These are phyloP conservation scores for Arachnopeziza araneosa DNA, from an alignment of 2,329 filamentous ascomycete species.

Conservation along the genomic window DNA sequence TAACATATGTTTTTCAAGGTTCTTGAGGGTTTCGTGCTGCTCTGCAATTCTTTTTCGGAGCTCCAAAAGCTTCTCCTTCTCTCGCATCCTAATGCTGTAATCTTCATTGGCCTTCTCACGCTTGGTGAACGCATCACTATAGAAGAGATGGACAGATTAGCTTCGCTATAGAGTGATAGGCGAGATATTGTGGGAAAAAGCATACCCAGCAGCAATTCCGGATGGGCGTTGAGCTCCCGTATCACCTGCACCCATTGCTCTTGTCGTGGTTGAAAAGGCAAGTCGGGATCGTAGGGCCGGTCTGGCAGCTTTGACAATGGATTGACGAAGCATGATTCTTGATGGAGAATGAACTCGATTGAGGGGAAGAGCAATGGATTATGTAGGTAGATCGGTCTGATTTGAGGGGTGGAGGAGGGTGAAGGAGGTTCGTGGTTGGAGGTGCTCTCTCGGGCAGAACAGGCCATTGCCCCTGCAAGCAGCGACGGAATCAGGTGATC, in stretches of 20 bases:
- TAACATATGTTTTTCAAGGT: constrained; percentile 83
- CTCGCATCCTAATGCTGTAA: constrained; percentile 77
- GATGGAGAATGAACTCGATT: constrained; percentile 5
- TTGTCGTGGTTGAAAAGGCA: constrained; percentile 36
- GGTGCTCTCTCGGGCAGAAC: constrained; percentile 7
- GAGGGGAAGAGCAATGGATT: constrained; percentile 14
- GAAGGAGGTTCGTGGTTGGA: constrained; percentile 22
- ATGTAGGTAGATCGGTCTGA: constrained; percentile 15
- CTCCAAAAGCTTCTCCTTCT: constrained; percentile 82
- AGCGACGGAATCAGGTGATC: background rate
- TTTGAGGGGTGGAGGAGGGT: constrained; percentile 23
- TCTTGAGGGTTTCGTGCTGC: constrained; percentile 78
- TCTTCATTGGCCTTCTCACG: constrained; percentile 86
- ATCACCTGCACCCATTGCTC: constrained; percentile 62
- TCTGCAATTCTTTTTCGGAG: constrained; percentile 69
- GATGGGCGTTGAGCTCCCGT: constrained; percentile 25
- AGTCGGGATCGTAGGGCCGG: constrained; percentile 50
- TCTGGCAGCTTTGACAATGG: constrained; percentile 46
- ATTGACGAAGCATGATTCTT: constrained; percentile 59
- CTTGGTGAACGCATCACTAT: constrained; percentile 85
- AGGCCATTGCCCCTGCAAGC: background rate
- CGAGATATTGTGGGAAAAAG: background rate
- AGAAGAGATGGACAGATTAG: constrained; percentile 12
- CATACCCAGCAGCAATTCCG: constrained; percentile 19
- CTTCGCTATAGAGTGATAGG: background rate